phyloP scores from a whole-genome alignment of 371 early-diverging fungal species.

The Mucor mucedo region DNA sequence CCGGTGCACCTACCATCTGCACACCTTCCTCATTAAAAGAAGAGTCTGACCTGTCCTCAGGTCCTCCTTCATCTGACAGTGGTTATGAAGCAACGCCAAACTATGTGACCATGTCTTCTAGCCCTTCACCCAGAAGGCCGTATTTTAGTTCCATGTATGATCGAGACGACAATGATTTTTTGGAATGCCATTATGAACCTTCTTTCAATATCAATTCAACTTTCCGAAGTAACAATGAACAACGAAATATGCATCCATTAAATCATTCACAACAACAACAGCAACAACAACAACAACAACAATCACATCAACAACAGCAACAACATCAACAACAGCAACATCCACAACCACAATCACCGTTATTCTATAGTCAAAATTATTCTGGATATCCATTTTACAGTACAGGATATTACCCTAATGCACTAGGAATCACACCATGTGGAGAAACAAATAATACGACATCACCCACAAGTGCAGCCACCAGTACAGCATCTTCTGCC shows the following conservation, averaged over 20 bases:
- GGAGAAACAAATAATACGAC: constrained; percentile 13
- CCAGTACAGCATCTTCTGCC: constrained; percentile 3
- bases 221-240: constrained; percentile 6
- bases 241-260: constrained; percentile 20
- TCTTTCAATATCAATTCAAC: constrained; percentile 4
- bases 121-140: constrained; percentile 27
- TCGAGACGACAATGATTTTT: constrained; percentile 24
- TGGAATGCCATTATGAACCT: constrained; percentile 25
- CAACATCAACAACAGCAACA: constrained; percentile 12
- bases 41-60: constrained; percentile 33
- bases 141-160: constrained; percentile 32
- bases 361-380: constrained; percentile 22
- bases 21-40: constrained; percentile 29
- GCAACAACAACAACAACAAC: constrained; percentile 24
- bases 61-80: constrained; percentile 32
- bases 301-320: constrained; percentile 2
- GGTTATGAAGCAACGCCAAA: constrained; percentile 31
- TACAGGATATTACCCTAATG: constrained; percentile 30
- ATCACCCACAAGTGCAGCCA: background rate
- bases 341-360: constrained; percentile 28
- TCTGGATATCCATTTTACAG: constrained; percentile 31
- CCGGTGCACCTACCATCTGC: constrained; percentile 12
- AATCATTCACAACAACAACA: background rate
- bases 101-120: constrained; percentile 25
- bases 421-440: constrained; percentile 27